These are phyloP conservation scores for Aschersonia sp. DNA, from an alignment of 2,329 filamentous ascomycete genomes.

Conservation along the genomic window DNA sequence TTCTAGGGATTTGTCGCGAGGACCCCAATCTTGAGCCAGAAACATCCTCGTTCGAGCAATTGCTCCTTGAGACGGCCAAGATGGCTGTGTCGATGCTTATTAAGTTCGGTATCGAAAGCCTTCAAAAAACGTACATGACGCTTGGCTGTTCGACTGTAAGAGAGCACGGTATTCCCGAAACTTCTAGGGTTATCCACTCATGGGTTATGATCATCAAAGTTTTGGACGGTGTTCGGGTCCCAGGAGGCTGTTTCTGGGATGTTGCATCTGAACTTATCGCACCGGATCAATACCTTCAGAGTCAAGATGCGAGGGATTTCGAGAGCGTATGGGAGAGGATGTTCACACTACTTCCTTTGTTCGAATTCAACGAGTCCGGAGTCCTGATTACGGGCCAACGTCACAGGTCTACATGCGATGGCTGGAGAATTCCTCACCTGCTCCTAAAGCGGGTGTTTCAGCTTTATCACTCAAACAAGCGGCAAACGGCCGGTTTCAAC, in stretches of 20 bases:
- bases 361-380: constrained; percentile 43
- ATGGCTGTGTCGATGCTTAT: constrained; percentile 25
- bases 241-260: constrained; percentile 46
- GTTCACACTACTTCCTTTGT: constrained; percentile 46
- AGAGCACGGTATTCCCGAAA: constrained; percentile 36
- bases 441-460: constrained; percentile 42
- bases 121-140: constrained; percentile 32
- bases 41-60: constrained; percentile 30
- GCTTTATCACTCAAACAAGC: constrained; percentile 38
- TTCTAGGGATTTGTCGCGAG: constrained; percentile 27
- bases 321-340: constrained; percentile 44
- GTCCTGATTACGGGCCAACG: constrained; percentile 23
- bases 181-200: constrained; percentile 29
- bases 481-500: constrained; percentile 48
- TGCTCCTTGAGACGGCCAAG: constrained; percentile 28
- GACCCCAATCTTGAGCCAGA: constrained; percentile 16
- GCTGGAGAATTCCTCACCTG: constrained; percentile 45
- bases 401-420: constrained; percentile 25
- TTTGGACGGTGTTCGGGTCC: constrained; percentile 33
- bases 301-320: constrained; percentile 29
- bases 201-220: constrained; percentile 46
- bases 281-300: constrained; percentile 16
- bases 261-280: constrained; percentile 30
- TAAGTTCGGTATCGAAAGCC: constrained; percentile 22
- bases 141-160: constrained; percentile 29